phyloP scores from a whole-genome alignment of 345 rosid genomes.

The Sapria himalayana region DNA sequence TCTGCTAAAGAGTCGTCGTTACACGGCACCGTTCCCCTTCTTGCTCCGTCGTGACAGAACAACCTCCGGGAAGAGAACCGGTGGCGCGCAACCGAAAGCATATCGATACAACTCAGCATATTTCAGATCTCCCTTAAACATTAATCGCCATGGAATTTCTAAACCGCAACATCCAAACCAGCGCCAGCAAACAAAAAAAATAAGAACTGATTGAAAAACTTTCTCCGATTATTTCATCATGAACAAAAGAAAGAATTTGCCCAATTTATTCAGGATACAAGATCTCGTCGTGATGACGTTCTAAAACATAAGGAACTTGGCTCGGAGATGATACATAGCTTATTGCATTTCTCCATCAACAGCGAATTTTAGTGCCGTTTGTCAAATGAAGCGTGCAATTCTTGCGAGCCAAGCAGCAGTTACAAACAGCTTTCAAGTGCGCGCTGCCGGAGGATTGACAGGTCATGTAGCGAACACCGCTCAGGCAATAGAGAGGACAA shows the following conservation, averaged over 20 bases:
- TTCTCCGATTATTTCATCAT: background rate
- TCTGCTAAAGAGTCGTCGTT: conserved; percentile 7
- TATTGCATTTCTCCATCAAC: too few relatives aligned
- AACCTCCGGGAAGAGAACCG: too few relatives aligned
- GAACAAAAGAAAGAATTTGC: too few relatives aligned
- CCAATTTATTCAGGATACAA: too few relatives aligned
- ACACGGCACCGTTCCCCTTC: background rate
- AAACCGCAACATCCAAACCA: background rate
- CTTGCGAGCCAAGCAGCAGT: conserved; percentile 32
- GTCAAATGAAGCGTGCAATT: conserved; percentile 30
- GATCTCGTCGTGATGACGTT: too few relatives aligned
- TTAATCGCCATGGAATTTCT: background rate
- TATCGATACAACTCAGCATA: too few relatives aligned
- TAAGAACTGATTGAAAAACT: background rate
- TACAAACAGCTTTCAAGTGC: conserved; percentile 21
- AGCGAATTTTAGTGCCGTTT: conserved; percentile 13
- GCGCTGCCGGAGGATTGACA: conserved; percentile 17
- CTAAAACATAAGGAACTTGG: too few relatives aligned
- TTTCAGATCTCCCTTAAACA: background rate
- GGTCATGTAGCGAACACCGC: conserved; percentile 28
- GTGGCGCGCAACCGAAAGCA: too few relatives aligned
- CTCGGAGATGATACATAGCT: too few relatives aligned
- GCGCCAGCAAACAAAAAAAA: background rate
- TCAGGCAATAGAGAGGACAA: conserved; percentile 24
- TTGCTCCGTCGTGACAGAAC: too few relatives aligned